Evolutionary conservation across 768 basidiomycete species (phyloP), one percentile per base, ranked within the genome.

Genomic region (Albatrellus ellisii): DNA sequence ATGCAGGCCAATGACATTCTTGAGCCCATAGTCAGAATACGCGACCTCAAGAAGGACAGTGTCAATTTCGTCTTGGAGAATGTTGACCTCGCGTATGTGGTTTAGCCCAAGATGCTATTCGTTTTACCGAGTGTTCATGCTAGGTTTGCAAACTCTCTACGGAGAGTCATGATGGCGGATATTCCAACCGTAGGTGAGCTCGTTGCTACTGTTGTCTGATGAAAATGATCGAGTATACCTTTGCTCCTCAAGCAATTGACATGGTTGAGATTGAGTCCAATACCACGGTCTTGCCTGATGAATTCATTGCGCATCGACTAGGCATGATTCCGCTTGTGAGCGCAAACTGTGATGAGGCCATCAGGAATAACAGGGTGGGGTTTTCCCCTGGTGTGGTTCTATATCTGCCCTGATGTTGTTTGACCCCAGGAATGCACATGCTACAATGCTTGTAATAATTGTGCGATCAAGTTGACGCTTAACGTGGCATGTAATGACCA

Each of bases 121-220:
- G n/a, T n/a, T 28, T 22, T 44, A 36, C 42, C n/a, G 36, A 46
- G 38, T 41, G 39, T 15, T 26, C 26, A 50, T 45, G 26, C 26
- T 50, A 91, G 90, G 35, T 84, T 94, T 52, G 94, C 94, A 41
- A 99, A 99, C 62, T 92, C 92, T 5, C 56, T 99, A 29, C 75
- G 95, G 53, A 72, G 95, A 52, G 83, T 89, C 28, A 81, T 97
- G 67, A 92, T 97, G 63, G 94, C 95, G 22, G 91, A 98, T 60
- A 79, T 99, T 48, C 87, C 92, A 14, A 98, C 95, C 44, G 74
- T 99, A 48, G 90, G 92, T 90, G 56, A 57, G 85, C 68, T 26
- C 20, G 5, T 12, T n/a, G n/a, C n/a, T n/a, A n/a, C n/a, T n/a
- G n/a, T n/a, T n/a, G n/a, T n/a, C n/a, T n/a, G n/a, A n/a, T n/a